A percentile compares a stretch with the other conserved stretches of the same genome.
These are phyloP conservation scores for Azolla pinnata DNA, from an alignment of 75 land plant genomes.

Conservation along the genomic window DNA sequence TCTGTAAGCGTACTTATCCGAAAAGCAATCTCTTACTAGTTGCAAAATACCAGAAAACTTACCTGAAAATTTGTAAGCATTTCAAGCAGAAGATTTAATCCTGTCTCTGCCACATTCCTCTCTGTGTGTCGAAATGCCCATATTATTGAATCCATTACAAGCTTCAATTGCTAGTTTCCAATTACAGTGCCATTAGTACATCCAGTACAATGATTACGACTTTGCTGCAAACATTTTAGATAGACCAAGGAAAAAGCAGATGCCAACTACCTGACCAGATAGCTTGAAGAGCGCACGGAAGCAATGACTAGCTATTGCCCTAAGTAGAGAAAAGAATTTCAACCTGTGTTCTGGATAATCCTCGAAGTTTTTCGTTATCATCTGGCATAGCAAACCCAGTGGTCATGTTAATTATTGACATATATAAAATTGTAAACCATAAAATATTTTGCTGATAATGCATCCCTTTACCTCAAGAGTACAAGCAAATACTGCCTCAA, in stretches of 20 bases:
- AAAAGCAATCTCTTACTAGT: too few relatives aligned
- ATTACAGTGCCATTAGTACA: not conserved
- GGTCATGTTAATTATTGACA: too few relatives aligned
- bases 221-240: too few relatives aligned
- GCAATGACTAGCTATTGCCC: slow-evolving; percentile 91
- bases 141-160: slow-evolving; percentile 89
- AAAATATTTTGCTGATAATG: too few relatives aligned
- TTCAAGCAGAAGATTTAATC: slow-evolving; percentile 77
- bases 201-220: not conserved
- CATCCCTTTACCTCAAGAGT: slow-evolving; percentile 68
- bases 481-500: slow-evolving; percentile 96
- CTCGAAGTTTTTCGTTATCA: slow-evolving; percentile 99
- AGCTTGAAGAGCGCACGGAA: slow-evolving; percentile 76
- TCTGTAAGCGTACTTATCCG: too few relatives aligned
- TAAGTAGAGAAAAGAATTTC: slow-evolving; percentile 86
- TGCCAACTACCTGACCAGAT: slow-evolving; percentile 58
- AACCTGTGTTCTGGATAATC: slow-evolving; percentile 98
- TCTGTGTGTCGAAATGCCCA: slow-evolving; percentile 97
- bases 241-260: too few relatives aligned
- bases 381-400: slow-evolving; percentile 32
- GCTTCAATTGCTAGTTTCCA: slow-evolving; percentile 87
- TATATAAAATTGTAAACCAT: too few relatives aligned
- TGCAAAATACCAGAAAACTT: too few relatives aligned
- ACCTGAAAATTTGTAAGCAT: slow-evolving; percentile 97
- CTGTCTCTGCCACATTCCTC: slow-evolving; percentile 99